Evolutionary conservation across 1,284 basidiomycete species (phyloP).

Genomic region (Acaromyces ingoldii): DNA sequence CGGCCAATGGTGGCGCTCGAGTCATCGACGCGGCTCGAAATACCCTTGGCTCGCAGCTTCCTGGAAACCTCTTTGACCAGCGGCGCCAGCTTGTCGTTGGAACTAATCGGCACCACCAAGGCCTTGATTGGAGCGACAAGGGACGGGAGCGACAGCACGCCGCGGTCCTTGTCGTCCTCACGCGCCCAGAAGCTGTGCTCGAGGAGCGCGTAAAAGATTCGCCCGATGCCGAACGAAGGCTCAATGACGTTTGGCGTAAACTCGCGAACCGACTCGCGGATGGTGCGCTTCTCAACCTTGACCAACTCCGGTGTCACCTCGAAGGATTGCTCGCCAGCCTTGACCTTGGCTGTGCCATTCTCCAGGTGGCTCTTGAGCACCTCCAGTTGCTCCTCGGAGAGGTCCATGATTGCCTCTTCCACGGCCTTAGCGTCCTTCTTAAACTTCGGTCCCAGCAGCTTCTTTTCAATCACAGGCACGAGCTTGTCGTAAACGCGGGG

Average conservation of each 20-base stretch:
- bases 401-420: conserved; percentile 64
- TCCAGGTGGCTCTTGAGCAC: conserved; percentile 69
- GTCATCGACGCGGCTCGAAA: conserved; percentile 90
- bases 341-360: conserved; percentile 60
- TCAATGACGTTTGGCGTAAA: conserved; percentile 97
- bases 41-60: conserved; percentile 78
- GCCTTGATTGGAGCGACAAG: conserved; percentile 94
- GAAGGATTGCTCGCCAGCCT: conserved; percentile 65
- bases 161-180: conserved; percentile 62
- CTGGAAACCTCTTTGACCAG: conserved; percentile 80
- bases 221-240: conserved; percentile 95
- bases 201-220: conserved; percentile 87
- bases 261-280: conserved; percentile 90
- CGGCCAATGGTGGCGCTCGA: conserved; percentile 91
- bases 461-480: conserved; percentile 78
- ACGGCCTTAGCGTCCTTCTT: conserved; percentile 75
- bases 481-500: conserved; percentile 71
- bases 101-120: conserved; percentile 90
- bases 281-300: conserved; percentile 74
- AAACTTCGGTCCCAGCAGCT: conserved; percentile 81
- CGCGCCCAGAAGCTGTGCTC: conserved; percentile 96
- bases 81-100: conserved; percentile 76
- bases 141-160: conserved; percentile 78
- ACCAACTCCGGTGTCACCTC: conserved; percentile 70
- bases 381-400: conserved; percentile 67